phyloP scores from a whole-genome alignment of 1,284 basidiomycete genomes.

The Neolentinus lepideus region DNA sequence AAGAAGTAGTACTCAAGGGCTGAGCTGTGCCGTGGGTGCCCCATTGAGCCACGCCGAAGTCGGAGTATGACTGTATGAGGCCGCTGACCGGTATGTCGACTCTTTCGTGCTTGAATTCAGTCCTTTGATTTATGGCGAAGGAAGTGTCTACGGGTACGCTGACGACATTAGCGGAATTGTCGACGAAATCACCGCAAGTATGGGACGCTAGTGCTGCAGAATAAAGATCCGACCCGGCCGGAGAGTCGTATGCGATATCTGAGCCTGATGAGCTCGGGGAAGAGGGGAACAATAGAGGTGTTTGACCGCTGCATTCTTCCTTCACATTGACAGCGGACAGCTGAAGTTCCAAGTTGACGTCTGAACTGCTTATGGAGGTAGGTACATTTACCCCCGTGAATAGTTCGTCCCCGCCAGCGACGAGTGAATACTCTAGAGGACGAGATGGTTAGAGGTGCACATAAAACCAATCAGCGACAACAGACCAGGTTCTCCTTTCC shows the following conservation, averaged over 20 bases:
- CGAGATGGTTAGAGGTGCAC: not conserved
- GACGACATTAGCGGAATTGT: not conserved
- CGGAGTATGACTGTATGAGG: not conserved
- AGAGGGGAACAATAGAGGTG: constrained; percentile 6
- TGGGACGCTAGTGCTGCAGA: not conserved
- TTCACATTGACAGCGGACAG: constrained; percentile 10
- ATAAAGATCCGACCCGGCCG: not conserved
- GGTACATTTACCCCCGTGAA: constrained; percentile 43
- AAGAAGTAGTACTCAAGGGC: not conserved
- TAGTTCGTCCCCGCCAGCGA: constrained; percentile 68
- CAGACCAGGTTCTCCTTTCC: constrained; percentile 71
- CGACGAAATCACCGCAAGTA: not conserved
- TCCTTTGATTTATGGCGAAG: too few relatives aligned
- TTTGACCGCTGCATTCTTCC: constrained; percentile 8
- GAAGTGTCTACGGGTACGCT: not conserved
- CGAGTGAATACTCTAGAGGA: constrained; percentile 48
- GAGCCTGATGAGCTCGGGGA: constrained; percentile 14
- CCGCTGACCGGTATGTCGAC: not conserved
- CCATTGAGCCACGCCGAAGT: not conserved
- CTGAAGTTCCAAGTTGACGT: constrained; percentile 1
- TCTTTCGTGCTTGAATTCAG: too few relatives aligned
- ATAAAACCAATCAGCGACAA: constrained; percentile 6
- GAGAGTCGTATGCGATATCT: not conserved
- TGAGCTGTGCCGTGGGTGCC: not conserved
- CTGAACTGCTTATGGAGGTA: constrained; percentile 11